Evolutionary conservation across 2,329 filamentous ascomycete genomes (phyloP).

Genomic region (Cercospora brassicicola): DNA sequence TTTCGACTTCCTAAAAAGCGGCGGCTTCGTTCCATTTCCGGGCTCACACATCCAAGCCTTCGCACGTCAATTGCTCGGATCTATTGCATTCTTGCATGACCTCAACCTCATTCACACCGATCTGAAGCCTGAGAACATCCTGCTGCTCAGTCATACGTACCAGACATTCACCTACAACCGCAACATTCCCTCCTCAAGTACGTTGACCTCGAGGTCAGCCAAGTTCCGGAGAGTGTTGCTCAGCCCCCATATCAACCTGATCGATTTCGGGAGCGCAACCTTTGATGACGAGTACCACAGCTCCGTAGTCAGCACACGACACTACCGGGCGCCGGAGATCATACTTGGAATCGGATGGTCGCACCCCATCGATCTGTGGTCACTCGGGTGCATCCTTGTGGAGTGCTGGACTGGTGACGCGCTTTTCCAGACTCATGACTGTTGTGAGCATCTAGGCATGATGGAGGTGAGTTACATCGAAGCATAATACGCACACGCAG

Average conservation of each 20-base stretch:
- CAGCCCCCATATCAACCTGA: slow-evolving; percentile 65
- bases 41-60: slow-evolving; percentile 98
- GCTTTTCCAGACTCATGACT: slow-evolving; percentile 68
- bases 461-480: slow-evolving; percentile 54
- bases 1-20: slow-evolving; percentile 96
- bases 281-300: slow-evolving; percentile 70
- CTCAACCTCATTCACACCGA: slow-evolving; percentile 94
- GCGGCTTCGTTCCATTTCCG: slow-evolving; percentile 92
- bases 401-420: slow-evolving; percentile 69
- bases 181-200: slow-evolving; percentile 64
- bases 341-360: slow-evolving; percentile 68
- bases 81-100: slow-evolving; percentile 95
- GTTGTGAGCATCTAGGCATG: slow-evolving; percentile 67
- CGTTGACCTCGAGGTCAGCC: slow-evolving; percentile 57
- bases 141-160: slow-evolving; percentile 64
- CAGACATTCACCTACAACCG: slow-evolving; percentile 70
- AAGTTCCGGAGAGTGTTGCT: slow-evolving; percentile 63
- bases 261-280: slow-evolving; percentile 67
- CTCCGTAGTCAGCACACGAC: slow-evolving; percentile 65
- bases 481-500: not conserved
- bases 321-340: slow-evolving; percentile 67
- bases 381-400: slow-evolving; percentile 67
- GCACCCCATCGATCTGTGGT: slow-evolving; percentile 69
- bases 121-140: slow-evolving; percentile 67
- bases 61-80: slow-evolving; percentile 93